These are phyloP conservation scores for Ganoderma sinense DNA, from an alignment of 1,284 basidiomycete species.

Conservation along the genomic window DNA sequence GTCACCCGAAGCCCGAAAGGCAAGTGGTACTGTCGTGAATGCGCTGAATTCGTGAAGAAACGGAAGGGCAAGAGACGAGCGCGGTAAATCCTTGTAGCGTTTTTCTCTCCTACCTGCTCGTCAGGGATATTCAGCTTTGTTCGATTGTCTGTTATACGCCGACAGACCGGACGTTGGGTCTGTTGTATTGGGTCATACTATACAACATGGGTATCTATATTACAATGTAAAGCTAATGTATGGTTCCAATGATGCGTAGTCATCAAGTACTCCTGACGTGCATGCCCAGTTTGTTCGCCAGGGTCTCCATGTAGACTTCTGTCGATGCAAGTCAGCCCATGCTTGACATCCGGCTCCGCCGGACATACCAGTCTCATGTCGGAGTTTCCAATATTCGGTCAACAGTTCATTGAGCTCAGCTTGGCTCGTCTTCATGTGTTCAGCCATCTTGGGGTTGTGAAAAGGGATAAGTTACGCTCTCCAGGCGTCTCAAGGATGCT, in stretches of 20 bases:
- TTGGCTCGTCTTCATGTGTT: slow-evolving; percentile 77
- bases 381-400: slow-evolving; percentile 80
- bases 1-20: slow-evolving; percentile 62
- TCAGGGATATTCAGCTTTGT: not conserved
- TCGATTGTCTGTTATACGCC: not conserved
- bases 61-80: slow-evolving; percentile 18
- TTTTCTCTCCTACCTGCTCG: not conserved
- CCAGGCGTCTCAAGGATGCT: not conserved
- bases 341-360: not conserved
- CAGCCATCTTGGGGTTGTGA: slow-evolving; percentile 61
- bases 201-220: slow-evolving; percentile 21
- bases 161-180: not conserved
- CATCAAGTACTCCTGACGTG: slow-evolving; percentile 39
- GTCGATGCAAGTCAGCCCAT: slow-evolving; percentile 16
- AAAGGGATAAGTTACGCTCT: not conserved
- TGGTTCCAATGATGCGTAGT: not conserved
- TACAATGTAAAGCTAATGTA: slow-evolving; percentile 12
- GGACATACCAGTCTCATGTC: slow-evolving; percentile 76
- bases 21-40: slow-evolving; percentile 79
- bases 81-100: not conserved
- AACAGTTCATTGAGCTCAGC: slow-evolving; percentile 79
- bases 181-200: not conserved
- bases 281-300: slow-evolving; percentile 68
- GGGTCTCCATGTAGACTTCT: slow-evolving; percentile 85
- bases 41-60: slow-evolving; percentile 35